phyloP scores from a whole-genome alignment of 2,329 filamentous ascomycete genomes.

The Phialocephala sp. region DNA sequence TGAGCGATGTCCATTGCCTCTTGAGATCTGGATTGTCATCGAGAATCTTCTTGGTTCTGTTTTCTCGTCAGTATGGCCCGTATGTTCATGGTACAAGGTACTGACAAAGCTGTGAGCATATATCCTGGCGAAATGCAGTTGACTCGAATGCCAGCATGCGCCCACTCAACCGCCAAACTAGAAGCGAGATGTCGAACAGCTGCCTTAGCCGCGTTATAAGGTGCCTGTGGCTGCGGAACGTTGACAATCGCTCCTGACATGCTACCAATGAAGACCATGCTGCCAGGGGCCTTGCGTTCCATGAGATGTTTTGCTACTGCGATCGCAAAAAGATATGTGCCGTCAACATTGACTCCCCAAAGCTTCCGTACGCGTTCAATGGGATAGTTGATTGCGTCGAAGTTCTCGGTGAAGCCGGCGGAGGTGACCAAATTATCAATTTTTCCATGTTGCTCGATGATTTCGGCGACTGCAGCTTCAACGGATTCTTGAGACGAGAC shows the following conservation, averaged over 20 bases:
- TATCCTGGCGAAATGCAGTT: constrained; percentile 97
- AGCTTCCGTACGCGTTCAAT: constrained; percentile 91
- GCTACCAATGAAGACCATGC: constrained; percentile 92
- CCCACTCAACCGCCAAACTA: constrained; percentile 93
- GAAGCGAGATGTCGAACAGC: constrained; percentile 87
- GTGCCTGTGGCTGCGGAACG: constrained; percentile 89
- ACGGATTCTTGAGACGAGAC: constrained; percentile 83
- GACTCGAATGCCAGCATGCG: constrained; percentile 82
- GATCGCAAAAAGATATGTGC: constrained; percentile 87
- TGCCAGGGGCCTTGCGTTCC: constrained; percentile 77
- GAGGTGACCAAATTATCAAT: constrained; percentile 93
- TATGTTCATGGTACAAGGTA: constrained; percentile 22
- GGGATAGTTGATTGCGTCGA: constrained; percentile 87
- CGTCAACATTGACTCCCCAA: constrained; percentile 91
- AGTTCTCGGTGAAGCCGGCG: constrained; percentile 97
- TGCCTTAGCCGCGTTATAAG: constrained; percentile 93
- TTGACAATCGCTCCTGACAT: constrained; percentile 96
- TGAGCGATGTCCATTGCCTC: constrained; percentile 87
- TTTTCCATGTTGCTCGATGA: constrained; percentile 74
- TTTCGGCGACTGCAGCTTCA: constrained; percentile 71
- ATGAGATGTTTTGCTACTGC: constrained; percentile 88
- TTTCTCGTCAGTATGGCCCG: background rate
- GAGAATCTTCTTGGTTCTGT: constrained; percentile 87
- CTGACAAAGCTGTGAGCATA: constrained; percentile 92
- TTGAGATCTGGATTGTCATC: constrained; percentile 91